These are phyloP conservation scores for Begonia masoniana DNA, from an alignment of 306 rosid species.

Conservation along the genomic window DNA sequence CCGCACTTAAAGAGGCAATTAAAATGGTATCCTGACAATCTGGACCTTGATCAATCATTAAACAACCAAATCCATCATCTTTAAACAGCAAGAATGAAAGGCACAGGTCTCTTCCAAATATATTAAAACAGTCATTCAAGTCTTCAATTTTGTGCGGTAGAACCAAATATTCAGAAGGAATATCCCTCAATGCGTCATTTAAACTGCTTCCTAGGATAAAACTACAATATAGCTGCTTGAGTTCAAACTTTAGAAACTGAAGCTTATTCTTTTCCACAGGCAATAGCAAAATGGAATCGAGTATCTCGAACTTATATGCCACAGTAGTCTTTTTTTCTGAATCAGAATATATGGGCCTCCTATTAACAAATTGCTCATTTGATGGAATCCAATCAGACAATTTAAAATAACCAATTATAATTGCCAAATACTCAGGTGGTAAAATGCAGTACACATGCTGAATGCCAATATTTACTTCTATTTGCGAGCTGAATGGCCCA, in stretches of 20 bases:
- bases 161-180: constrained; percentile 44
- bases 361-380: constrained; percentile 15
- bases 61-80: constrained; percentile 27
- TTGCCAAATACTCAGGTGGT: constrained; percentile 76
- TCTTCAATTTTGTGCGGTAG: constrained; percentile 45
- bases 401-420: constrained; percentile 75
- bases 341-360: constrained; percentile 21
- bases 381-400: constrained; percentile 66
- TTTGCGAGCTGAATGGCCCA: constrained; percentile 21
- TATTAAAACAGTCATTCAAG: constrained; percentile 47
- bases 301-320: constrained; percentile 58
- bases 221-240: constrained; percentile 48
- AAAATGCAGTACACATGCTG: constrained; percentile 87
- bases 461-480: constrained; percentile 51
- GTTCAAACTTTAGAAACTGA: constrained; percentile 56
- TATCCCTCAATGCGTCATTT: constrained; percentile 28
- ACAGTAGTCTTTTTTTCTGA: constrained; percentile 29
- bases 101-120: constrained; percentile 53
- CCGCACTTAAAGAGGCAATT: constrained; percentile 54
- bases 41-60: constrained; percentile 19
- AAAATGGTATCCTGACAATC: constrained; percentile 26
- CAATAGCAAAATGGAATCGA: constrained; percentile 58
- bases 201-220: constrained; percentile 30
- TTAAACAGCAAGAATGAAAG: constrained; percentile 38
- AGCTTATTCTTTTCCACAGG: constrained; percentile 55